Conservation (phyloP, 2,329 filamentous ascomycete genomes). For the Penicillium fuscoglaucum region DNA sequence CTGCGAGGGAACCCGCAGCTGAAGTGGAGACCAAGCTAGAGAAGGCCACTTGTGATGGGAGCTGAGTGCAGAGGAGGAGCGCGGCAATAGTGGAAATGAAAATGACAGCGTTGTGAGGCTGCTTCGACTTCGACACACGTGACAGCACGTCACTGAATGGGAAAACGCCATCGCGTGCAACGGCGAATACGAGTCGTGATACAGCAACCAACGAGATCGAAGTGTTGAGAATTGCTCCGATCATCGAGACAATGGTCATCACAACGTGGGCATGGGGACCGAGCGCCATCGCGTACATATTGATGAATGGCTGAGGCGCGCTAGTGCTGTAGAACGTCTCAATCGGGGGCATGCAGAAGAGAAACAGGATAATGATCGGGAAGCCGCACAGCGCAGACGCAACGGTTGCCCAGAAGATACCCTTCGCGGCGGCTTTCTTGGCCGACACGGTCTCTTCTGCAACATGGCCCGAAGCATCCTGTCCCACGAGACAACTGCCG, state of each 20-base stretch:
- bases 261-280: slow-evolving; percentile 25
- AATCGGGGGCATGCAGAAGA: slow-evolving; percentile 35
- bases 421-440: slow-evolving; percentile 32
- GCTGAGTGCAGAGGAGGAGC: slow-evolving; percentile 55
- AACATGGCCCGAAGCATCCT: slow-evolving; percentile 34
- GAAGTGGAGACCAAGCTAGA: slow-evolving; percentile 50
- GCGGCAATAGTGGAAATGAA: slow-evolving; percentile 54
- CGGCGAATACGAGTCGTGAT: slow-evolving; percentile 58
- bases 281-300: slow-evolving; percentile 26
- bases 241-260: slow-evolving; percentile 27
- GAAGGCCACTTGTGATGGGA: slow-evolving; percentile 52
- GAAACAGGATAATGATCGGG: slow-evolving; percentile 32
- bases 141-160: slow-evolving; percentile 56
- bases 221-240: slow-evolving; percentile 43
- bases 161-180: slow-evolving; percentile 58
- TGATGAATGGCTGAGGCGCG: slow-evolving; percentile 31
- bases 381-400: slow-evolving; percentile 32
- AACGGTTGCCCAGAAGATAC: slow-evolving; percentile 34
- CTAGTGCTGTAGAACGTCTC: slow-evolving; percentile 32
- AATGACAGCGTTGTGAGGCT: slow-evolving; percentile 56
- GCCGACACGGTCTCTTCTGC: slow-evolving; percentile 33
- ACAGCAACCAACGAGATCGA: slow-evolving; percentile 56
- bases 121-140: slow-evolving; percentile 51
- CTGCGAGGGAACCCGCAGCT: slow-evolving; percentile 48
- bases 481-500: slow-evolving; percentile 30